phyloP scores from a whole-genome alignment of 1,284 basidiomycete species.

The Volvariella volvacea region DNA sequence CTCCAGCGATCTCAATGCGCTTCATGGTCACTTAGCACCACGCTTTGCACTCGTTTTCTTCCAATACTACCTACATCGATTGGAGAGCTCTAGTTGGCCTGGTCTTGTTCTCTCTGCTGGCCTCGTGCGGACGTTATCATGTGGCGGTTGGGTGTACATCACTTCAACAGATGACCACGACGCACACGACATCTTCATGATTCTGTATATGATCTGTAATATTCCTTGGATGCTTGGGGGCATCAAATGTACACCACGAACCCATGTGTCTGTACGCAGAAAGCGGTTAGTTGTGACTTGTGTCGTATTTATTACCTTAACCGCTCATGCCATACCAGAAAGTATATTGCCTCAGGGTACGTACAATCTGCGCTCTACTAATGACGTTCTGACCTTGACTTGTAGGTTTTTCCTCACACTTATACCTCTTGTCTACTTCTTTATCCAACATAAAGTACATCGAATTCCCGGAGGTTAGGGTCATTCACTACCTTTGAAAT shows the following conservation, averaged over 20 bases:
- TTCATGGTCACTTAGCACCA: constrained; percentile 56
- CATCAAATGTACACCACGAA: constrained; percentile 46
- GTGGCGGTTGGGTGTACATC: constrained; percentile 92
- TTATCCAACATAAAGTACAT: constrained; percentile 78
- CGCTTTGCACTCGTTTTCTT: constrained; percentile 74
- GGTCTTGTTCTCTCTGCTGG: constrained; percentile 59
- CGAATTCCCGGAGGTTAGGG: constrained; percentile 68
- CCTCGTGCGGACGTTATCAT: constrained; percentile 72
- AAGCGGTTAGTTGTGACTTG: constrained; percentile 36
- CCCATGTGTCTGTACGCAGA: constrained; percentile 30
- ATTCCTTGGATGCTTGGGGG: constrained; percentile 86
- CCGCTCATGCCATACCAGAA: constrained; percentile 27
- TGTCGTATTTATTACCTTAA: neutral
- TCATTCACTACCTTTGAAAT: constrained; percentile 2
- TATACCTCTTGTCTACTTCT: constrained; percentile 77
- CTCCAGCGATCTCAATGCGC: neutral
- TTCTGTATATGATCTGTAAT: constrained; percentile 74
- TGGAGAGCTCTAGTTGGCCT: constrained; percentile 38
- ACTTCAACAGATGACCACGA: constrained; percentile 80
- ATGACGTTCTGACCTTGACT: neutral
- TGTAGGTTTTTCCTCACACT: constrained; percentile 65
- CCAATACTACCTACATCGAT: constrained; percentile 60
- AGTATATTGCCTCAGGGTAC: constrained; percentile 43
- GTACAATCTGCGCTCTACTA: constrained; percentile 18
- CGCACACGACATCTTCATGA: constrained; percentile 87